Evolutionary conservation across 2,329 filamentous ascomycete genomes (phyloP).

Genomic region (Ceratocystis alfenasii): DNA sequence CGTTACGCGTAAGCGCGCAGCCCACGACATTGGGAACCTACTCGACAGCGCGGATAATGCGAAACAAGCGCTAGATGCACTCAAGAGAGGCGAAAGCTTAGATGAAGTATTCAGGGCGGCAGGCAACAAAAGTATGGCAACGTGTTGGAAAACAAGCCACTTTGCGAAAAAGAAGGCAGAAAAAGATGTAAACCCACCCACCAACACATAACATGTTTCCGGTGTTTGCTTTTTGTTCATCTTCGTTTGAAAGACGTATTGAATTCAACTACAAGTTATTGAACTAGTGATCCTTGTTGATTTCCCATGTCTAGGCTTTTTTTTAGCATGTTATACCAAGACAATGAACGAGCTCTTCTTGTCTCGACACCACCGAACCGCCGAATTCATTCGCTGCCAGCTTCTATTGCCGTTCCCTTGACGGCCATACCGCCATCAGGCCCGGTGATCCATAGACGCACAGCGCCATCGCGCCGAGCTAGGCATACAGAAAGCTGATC

Average conservation of each 20-base stretch:
- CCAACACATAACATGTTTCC: neutral
- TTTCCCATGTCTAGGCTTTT: neutral
- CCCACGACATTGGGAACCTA: constrained; percentile 30
- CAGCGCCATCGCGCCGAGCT: constrained; percentile 33
- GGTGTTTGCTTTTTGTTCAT: neutral
- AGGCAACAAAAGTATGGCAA: constrained; percentile 1
- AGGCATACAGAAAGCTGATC: constrained; percentile 59
- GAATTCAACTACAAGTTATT: neutral
- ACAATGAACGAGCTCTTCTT: neutral
- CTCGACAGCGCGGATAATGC: constrained; percentile 41
- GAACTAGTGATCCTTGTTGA: neutral
- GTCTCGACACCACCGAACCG: no score
- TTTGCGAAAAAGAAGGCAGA: constrained; percentile 11
- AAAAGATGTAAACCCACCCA: neutral
- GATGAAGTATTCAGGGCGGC: constrained; percentile 24
- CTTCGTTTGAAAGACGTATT: neutral
- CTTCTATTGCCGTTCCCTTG: constrained; percentile 37
- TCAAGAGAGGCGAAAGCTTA: constrained; percentile 34
- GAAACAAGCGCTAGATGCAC: constrained; percentile 35
- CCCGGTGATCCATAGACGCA: constrained; percentile 52
- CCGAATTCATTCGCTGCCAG: neutral
- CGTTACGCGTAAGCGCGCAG: constrained; percentile 29
- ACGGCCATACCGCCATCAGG: constrained; percentile 51
- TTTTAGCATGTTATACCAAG: neutral
- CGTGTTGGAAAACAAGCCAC: constrained; percentile 21